Evolutionary conservation across 192 early-diverging fungal species (phyloP).

Genomic region (Geranomyces michiganensis): DNA sequence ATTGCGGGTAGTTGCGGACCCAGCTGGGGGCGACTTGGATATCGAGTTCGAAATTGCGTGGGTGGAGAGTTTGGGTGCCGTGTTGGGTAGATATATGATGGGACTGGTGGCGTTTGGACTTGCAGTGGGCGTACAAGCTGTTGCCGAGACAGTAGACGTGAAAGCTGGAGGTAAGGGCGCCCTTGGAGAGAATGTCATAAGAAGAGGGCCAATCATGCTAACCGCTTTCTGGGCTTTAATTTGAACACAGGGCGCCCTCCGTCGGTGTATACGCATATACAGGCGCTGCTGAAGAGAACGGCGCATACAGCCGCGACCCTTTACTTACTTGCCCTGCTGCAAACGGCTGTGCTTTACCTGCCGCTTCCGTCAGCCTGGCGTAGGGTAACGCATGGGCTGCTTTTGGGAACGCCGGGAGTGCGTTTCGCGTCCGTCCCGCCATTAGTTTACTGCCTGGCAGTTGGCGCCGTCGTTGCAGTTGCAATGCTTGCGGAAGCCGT

Average conservation of each 20-base stretch:
- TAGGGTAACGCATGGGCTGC: not conserved
- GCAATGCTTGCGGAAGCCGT: not conserved
- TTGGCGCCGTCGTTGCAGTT: not conserved
- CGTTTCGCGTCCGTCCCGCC: not conserved
- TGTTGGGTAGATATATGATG: conserved; percentile 30
- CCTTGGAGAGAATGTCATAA: too few relatives aligned
- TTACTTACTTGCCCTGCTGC: not conserved
- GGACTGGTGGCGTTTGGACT: conserved; percentile 18
- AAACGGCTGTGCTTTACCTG: not conserved
- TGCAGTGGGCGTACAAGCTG: conserved; percentile 34
- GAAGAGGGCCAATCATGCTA: too few relatives aligned
- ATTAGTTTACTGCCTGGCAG: not conserved
- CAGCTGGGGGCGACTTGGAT: not conserved
- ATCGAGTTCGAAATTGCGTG: not conserved
- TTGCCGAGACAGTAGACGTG: not conserved
- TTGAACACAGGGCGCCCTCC: too few relatives aligned
- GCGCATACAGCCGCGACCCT: not conserved
- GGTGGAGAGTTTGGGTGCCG: conserved; percentile 16
- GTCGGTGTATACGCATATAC: too few relatives aligned
- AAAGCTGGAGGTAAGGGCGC: not conserved
- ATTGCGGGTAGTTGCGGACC: conserved; percentile 15
- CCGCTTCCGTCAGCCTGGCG: not conserved
- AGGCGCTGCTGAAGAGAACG: not conserved
- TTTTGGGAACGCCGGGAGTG: conserved; percentile 6
- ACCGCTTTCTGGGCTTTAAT: too few relatives aligned